Evolutionary conservation across 495 filamentous ascomycete genomes (phyloP), one percentile per base, ranked within the genome.

Genomic region (Daldinia decipiens): DNA sequence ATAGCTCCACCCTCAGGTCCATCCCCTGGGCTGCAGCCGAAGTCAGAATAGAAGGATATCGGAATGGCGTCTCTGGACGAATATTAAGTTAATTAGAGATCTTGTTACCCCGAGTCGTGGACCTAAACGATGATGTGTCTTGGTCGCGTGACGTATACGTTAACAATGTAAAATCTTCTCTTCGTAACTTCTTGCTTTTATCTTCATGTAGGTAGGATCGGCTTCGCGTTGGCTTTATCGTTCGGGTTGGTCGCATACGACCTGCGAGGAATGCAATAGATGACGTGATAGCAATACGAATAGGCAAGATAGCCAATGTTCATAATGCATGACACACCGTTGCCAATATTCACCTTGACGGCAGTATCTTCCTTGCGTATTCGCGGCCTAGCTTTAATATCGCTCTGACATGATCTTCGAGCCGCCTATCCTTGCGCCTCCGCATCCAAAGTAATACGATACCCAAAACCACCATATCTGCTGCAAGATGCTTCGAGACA

Each of bases 371-470:
- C 61, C 85, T 79, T 60, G 87, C 77, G 54, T 89, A 86, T 52
- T 88, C 86, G 76, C 87, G 87, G 15, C 87, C 80, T 47, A 89
- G 84, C 31, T 85, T 82, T 66, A 92, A 81, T 9, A 92, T 84
- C 8, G 87, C 82, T 51, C 87, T 81, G 40, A 97, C 82, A n/a
- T 92, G 88, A 65, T 90, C 86, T 79, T 97, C 93, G 1, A 97
- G 81, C 70, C 91, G 86, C 31, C 85, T 85, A 75, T 97, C 95
- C 45, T 90, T 91, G 58, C 87, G 88, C 65, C 85, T 83, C 63
- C 93, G 83, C 87, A 97, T 88, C 90, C 90, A 97, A 21, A 97
- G 77, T 52, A 95, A 76, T 31, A 97, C 70, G 27, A 93, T 63
- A 3, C 86, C 87, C 43, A 97, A 81, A 13, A 98, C 65, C 4